Evolutionary conservation across 2,329 filamentous ascomycete genomes (phyloP).

Genomic region (Fusarium fracticaudum): DNA sequence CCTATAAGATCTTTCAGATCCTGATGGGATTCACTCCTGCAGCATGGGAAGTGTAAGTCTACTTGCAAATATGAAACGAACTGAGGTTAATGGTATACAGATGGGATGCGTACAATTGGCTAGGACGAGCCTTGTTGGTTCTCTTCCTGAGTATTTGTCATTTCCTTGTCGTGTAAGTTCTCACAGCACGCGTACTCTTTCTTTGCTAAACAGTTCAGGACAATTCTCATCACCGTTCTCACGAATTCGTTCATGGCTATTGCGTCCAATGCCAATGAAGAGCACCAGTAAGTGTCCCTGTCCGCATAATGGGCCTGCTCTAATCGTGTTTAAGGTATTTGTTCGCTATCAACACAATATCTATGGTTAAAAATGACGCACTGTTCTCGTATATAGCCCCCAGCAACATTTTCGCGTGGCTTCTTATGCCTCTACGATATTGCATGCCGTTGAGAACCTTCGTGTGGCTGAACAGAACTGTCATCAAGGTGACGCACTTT

Average conservation of each 20-base stretch:
- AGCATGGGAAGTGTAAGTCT: slow-evolving; percentile 83
- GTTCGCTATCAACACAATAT: slow-evolving; percentile 96
- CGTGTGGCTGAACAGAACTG: slow-evolving; percentile 84
- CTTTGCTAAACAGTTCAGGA: slow-evolving; percentile 54
- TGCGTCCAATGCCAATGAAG: slow-evolving; percentile 90
- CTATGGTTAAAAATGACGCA: slow-evolving; percentile 98
- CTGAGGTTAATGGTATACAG: slow-evolving; percentile 45
- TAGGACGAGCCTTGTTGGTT: slow-evolving; percentile 80
- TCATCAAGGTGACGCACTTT: slow-evolving; percentile 92
- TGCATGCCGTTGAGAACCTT: slow-evolving; percentile 82
- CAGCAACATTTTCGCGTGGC: slow-evolving; percentile 90
- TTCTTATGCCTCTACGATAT: slow-evolving; percentile 84
- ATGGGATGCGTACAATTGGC: slow-evolving; percentile 77
- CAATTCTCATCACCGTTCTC: slow-evolving; percentile 93
- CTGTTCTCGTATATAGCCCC: slow-evolving; percentile 94
- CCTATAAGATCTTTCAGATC: slow-evolving; percentile 92
- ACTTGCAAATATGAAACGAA: neutral
- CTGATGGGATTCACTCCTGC: slow-evolving; percentile 96
- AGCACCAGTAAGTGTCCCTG: slow-evolving; percentile 71
- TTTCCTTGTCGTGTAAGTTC: slow-evolving; percentile 81
- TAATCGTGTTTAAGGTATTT: slow-evolving; percentile 66
- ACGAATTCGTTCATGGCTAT: slow-evolving; percentile 97
- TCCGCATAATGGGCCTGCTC: neutral
- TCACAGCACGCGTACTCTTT: neutral
- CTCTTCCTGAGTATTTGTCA: slow-evolving; percentile 94